Evolutionary conservation across 192 early-diverging fungal species (phyloP).

Genomic region (Helicostylum pulchrum): DNA sequence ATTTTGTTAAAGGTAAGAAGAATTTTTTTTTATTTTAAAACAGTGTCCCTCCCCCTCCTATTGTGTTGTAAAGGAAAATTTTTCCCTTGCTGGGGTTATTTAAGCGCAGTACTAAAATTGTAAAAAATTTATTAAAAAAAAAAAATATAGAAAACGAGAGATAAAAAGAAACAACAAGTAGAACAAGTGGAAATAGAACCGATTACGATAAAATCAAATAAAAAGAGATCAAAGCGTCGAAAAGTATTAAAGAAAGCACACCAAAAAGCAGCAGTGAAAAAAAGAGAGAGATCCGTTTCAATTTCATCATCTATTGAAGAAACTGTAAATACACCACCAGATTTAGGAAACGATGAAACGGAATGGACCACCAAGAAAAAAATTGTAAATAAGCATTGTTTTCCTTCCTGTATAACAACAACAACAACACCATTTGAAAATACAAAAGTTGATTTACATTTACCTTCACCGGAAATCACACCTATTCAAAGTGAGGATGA

Average conservation of each 20-base stretch:
- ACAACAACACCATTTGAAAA: not conserved
- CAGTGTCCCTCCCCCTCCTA: too few species aligned
- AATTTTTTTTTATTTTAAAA: not conserved
- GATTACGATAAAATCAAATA: too few species aligned
- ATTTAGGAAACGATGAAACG: not conserved
- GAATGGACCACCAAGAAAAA: conserved; percentile 7
- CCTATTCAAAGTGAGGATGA: conserved; percentile 22
- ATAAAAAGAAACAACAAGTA: not conserved
- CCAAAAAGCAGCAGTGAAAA: not conserved
- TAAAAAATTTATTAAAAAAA: too few species aligned
- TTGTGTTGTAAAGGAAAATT: not conserved
- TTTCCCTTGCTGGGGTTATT: not conserved
- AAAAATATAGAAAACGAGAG: not conserved
- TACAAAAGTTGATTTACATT: not conserved
- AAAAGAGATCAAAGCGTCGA: too few species aligned
- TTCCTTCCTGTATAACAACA: not conserved
- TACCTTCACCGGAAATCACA: conserved; percentile 7
- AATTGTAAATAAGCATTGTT: not conserved
- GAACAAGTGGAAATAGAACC: not conserved
- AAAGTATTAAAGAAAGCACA: too few species aligned
- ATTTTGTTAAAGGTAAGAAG: conserved; percentile 4
- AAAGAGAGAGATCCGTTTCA: conserved; percentile 7
- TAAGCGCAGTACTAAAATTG: too few species aligned
- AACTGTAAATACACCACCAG: not conserved
- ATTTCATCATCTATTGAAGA: not conserved